Evolutionary conservation across 148 eudicot species (phyloP).

Genomic region (Suaeda aralocaspica): DNA sequence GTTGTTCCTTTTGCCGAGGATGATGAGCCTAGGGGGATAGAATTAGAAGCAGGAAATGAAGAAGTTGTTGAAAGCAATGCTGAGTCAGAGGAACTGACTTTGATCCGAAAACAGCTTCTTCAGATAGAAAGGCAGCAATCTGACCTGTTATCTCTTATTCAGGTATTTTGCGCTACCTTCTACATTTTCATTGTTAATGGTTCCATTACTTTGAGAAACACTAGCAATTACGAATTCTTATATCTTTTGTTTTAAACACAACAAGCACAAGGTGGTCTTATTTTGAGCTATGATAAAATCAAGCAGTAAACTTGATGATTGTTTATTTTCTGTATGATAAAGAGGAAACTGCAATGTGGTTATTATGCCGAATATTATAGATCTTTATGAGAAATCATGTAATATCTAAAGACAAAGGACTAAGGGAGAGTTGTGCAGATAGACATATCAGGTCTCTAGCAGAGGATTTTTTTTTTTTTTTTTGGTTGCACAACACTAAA

Average conservation of each 20-base stretch:
- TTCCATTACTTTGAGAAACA: background rate
- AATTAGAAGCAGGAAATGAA: conserved; percentile 24
- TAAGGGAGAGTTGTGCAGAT: background rate
- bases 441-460: no score
- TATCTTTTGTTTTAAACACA: no score
- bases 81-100: conserved; percentile 49
- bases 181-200: background rate
- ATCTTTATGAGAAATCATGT: no score
- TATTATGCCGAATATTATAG: no score
- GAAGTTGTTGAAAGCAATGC: conserved; percentile 37
- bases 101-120: conserved; percentile 58
- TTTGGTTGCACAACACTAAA: background rate
- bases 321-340: no score
- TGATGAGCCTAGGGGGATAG: conserved; percentile 18
- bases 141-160: conserved; percentile 54
- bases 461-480: background rate
- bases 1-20: conserved; percentile 52
- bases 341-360: no score
- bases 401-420: background rate
- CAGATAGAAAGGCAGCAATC: conserved; percentile 82
- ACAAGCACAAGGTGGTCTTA: no score
- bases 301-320: no score
- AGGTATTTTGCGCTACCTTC: conserved; percentile 35
- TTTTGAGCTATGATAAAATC: no score
- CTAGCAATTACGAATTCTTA: background rate